These are phyloP conservation scores for Naganishia liquefaciens DNA, from an alignment of 1,284 basidiomycete species.

Conservation along the genomic window DNA sequence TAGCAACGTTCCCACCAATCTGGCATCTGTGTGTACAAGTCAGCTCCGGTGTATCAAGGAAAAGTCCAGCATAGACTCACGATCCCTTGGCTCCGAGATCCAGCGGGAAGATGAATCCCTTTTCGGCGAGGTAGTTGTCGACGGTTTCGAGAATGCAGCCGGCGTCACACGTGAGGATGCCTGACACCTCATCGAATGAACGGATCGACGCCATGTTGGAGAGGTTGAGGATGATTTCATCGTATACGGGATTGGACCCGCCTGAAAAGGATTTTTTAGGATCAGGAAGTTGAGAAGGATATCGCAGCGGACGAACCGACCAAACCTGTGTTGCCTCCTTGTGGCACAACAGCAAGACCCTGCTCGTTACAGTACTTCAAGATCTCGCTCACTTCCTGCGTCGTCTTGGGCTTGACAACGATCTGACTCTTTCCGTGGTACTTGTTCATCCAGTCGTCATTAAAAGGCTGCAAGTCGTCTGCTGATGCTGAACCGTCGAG, in stretches of 20 bases:
- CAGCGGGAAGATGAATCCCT: slow-evolving; percentile 95
- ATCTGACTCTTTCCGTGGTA: slow-evolving; percentile 81
- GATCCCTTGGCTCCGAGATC: slow-evolving; percentile 98
- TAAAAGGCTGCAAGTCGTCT: slow-evolving; percentile 78
- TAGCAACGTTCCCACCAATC: slow-evolving; percentile 96
- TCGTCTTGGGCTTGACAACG: slow-evolving; percentile 85
- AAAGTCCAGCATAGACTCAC: slow-evolving; percentile 35
- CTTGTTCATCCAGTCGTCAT: slow-evolving; percentile 97
- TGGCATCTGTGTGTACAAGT: slow-evolving; percentile 65
- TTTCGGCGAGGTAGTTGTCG: slow-evolving; percentile 79
- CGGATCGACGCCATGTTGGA: slow-evolving; percentile 81
- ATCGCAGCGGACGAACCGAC: slow-evolving; percentile 59
- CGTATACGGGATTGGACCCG: slow-evolving; percentile 86
- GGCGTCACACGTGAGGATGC: slow-evolving; percentile 69
- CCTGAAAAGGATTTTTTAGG: slow-evolving; percentile 54
- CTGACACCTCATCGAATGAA: slow-evolving; percentile 86
- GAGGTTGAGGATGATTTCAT: slow-evolving; percentile 86
- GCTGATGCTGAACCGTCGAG: slow-evolving; percentile 50
- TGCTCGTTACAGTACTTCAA: slow-evolving; percentile 79
- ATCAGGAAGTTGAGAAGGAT: not conserved
- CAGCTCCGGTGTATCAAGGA: slow-evolving; percentile 54
- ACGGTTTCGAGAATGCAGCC: slow-evolving; percentile 93
- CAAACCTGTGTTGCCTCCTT: slow-evolving; percentile 97
- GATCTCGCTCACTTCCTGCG: slow-evolving; percentile 83
- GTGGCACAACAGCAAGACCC: slow-evolving; percentile 85